phyloP scores from a whole-genome alignment of 192 early-diverging fungal species.

The Coemansia umbellata region DNA sequence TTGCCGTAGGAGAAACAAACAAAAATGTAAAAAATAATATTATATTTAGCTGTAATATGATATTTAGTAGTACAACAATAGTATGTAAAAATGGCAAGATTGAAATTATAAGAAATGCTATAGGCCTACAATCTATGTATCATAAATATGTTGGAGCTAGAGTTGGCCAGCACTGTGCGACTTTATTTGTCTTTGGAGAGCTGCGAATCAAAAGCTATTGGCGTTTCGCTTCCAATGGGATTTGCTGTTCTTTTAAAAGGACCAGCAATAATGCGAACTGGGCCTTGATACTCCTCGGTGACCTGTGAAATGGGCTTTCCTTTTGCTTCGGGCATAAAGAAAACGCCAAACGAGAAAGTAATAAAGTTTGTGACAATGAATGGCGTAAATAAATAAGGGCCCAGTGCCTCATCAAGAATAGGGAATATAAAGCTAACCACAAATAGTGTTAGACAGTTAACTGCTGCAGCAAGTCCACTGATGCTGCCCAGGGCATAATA shows the following conservation, averaged over 20 bases:
- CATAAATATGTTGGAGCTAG: too few relatives aligned
- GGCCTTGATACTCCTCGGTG: constrained; percentile 39
- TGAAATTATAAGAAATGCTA: too few relatives aligned
- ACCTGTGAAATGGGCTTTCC: constrained; percentile 50
- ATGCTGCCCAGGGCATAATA: constrained; percentile 63
- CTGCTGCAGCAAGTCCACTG: constrained; percentile 57
- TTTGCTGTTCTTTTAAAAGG: constrained; percentile 1
- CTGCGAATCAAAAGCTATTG: neutral
- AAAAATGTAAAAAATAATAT: too few relatives aligned
- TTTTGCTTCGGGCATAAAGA: constrained; percentile 67
- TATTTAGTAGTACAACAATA: too few relatives aligned
- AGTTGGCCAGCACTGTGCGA: too few relatives aligned
- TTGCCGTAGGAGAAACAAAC: constrained; percentile 8
- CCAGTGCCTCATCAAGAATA: constrained; percentile 48
- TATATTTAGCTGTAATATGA: too few relatives aligned
- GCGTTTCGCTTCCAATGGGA: neutral
- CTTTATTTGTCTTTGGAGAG: neutral
- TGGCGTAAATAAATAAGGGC: constrained; percentile 63
- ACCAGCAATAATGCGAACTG: constrained; percentile 18
- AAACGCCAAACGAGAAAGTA: constrained; percentile 39
- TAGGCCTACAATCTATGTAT: too few relatives aligned
- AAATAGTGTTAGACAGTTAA: constrained; percentile 68
- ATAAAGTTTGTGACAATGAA: constrained; percentile 54
- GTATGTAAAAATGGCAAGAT: too few relatives aligned
- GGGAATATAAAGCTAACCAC: constrained; percentile 62